Evolutionary conservation across 2,329 filamentous ascomycete species (phyloP).

Genomic region (Colletotrichum chrysophilum): DNA sequence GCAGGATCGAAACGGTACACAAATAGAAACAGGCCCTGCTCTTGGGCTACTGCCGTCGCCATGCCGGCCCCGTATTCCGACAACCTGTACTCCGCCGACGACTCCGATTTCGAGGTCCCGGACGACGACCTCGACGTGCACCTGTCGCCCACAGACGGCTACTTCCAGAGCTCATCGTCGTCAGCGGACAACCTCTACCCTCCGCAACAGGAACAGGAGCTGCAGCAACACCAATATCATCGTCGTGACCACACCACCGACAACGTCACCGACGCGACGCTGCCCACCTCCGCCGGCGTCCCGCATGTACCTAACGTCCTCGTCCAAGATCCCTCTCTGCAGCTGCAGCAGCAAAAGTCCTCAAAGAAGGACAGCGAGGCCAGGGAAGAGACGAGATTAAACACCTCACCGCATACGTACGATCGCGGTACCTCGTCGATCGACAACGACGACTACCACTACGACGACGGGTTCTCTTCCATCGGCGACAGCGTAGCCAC

Average conservation of each 20-base stretch:
- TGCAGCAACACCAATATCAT: not conserved
- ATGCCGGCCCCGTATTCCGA: constrained; percentile 53
- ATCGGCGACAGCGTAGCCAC: constrained; percentile 11
- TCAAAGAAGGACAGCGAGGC: constrained; percentile 48
- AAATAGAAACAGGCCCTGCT: constrained; percentile 19
- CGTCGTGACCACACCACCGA: not conserved
- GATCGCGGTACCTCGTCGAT: not conserved
- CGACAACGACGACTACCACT: not conserved
- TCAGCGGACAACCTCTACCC: constrained; percentile 28
- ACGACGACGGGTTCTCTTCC: constrained; percentile 12
- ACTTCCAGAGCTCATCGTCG: constrained; percentile 48
- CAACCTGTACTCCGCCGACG: constrained; percentile 27
- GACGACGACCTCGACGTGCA: constrained; percentile 27
- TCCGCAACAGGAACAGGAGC: constrained; percentile 11
- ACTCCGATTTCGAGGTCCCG: constrained; percentile 11
- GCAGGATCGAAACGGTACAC: not conserved
- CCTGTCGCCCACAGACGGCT: constrained; percentile 57
- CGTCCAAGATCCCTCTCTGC: constrained; percentile 53
- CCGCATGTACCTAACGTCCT: constrained; percentile 53
- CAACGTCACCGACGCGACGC: constrained; percentile 26
- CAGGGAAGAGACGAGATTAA: constrained; percentile 43
- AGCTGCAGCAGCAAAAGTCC: constrained; percentile 27
- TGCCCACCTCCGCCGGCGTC: constrained; percentile 36
- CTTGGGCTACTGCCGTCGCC: constrained; percentile 22
- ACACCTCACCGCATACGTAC: constrained; percentile 19